Conservation (phyloP, 2,329 filamentous ascomycete genomes). For the Arthroderma sp. region DNA sequence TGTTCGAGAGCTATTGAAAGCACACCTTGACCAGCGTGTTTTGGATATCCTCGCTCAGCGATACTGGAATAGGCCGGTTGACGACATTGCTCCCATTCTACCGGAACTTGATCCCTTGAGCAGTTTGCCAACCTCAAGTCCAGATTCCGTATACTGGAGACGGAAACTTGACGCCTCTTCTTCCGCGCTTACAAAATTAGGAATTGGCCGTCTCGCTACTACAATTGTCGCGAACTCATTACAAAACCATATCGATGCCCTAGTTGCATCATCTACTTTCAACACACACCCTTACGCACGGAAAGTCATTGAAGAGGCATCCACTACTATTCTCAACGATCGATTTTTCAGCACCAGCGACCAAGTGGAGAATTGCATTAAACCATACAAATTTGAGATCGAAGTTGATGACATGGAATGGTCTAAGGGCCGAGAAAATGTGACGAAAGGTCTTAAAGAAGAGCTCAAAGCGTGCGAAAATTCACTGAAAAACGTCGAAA, state of each 20-base stretch:
- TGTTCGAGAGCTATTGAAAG: conserved; percentile 79
- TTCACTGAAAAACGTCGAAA: conserved; percentile 64
- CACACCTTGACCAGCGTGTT: conserved; percentile 86
- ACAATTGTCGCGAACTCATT: conserved; percentile 82
- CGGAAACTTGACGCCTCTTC: conserved; percentile 87
- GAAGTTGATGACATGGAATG: conserved; percentile 88
- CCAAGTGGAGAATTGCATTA: conserved; percentile 97
- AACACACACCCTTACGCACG: conserved; percentile 81
- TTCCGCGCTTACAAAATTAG: conserved; percentile 82
- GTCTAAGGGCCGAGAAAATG: conserved; percentile 71
- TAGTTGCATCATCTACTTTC: conserved; percentile 74
- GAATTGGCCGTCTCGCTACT: conserved; percentile 83
- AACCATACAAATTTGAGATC: conserved; percentile 96
- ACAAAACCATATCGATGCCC: conserved; percentile 66
- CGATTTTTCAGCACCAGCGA: conserved; percentile 94
- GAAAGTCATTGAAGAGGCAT: conserved; percentile 83
- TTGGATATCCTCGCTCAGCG: conserved; percentile 82
- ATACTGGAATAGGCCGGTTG: conserved; percentile 94
- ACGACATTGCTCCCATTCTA: conserved; percentile 58
- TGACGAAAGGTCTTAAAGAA: conserved; percentile 66
- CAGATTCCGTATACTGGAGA: conserved; percentile 80
- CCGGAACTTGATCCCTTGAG: conserved; percentile 60
- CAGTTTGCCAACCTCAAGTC: conserved; percentile 72
- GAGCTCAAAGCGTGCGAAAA: conserved; percentile 75
- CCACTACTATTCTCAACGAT: conserved; percentile 80